Conservation (phyloP, 2,329 filamentous ascomycete genomes). For the Mycosphaerelloides madeirae region DNA sequence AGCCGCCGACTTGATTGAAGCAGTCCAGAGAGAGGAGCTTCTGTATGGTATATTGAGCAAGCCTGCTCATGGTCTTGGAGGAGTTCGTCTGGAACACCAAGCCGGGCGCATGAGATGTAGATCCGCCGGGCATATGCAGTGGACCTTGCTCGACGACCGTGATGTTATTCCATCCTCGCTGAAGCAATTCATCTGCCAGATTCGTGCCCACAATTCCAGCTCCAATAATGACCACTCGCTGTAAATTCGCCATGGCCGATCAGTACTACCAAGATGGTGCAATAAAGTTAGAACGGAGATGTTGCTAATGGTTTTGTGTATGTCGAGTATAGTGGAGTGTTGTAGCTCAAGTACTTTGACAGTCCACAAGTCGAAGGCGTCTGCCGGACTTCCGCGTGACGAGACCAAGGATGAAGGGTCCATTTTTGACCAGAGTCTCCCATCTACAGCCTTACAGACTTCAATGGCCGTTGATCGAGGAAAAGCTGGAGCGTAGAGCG, state of each 20-base stretch:
- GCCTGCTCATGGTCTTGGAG: slow-evolving; percentile 54
- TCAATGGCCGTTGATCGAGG: no score
- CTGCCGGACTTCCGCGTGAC: no score
- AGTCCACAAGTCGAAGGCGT: no score
- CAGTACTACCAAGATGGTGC: no score
- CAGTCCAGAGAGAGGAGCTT: slow-evolving; percentile 56
- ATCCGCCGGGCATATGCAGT: slow-evolving; percentile 58
- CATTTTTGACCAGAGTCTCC: no score
- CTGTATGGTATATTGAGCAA: slow-evolving; percentile 59
- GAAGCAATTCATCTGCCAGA: slow-evolving; percentile 59
- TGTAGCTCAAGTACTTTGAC: no score
- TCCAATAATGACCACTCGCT: slow-evolving; percentile 54
- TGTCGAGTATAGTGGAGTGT: no score
- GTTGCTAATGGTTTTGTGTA: no score
- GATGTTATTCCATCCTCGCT: slow-evolving; percentile 59
- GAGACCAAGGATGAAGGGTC: no score
- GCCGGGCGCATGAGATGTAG: slow-evolving; percentile 61
- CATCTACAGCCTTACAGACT: no score
- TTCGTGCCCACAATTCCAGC: slow-evolving; percentile 62
- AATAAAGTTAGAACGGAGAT: no score
- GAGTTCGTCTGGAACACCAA: slow-evolving; percentile 60
- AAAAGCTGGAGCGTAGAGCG: no score
- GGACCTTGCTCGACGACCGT: slow-evolving; percentile 63
- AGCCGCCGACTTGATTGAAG: slow-evolving; percentile 60
- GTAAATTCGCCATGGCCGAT: not conserved